Conservation (phyloP, 2,329 filamentous ascomycete genomes). For the Fusarium coicis region DNA sequence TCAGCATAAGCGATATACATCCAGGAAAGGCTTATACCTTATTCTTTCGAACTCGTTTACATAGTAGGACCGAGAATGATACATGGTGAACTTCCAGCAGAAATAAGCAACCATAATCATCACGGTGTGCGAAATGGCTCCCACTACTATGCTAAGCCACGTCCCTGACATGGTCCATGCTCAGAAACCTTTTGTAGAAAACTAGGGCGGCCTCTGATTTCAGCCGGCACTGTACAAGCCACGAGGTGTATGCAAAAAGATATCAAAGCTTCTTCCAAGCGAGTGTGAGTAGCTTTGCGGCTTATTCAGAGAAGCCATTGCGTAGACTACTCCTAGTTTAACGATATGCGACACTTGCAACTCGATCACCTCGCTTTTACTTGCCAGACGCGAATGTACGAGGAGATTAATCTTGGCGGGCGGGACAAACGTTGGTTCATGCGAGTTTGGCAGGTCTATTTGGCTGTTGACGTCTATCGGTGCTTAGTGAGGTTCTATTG, state of each 20-base stretch:
- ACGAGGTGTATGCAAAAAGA: background rate
- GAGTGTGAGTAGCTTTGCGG: background rate
- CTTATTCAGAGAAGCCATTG: slow-evolving; percentile 18
- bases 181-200: no score
- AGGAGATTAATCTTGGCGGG: background rate
- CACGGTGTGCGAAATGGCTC: no score
- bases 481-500: slow-evolving; percentile 43
- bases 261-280: slow-evolving; percentile 5
- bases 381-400: slow-evolving; percentile 14
- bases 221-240: no score
- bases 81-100: no score
- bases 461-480: slow-evolving; percentile 13
- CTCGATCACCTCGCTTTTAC: slow-evolving; percentile 4
- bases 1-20: no score
- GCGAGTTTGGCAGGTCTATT: background rate
- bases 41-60: no score
- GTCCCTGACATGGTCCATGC: no score
- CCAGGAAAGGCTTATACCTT: no score
- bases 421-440: slow-evolving; percentile 5
- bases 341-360: background rate
- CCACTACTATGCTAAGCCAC: no score
- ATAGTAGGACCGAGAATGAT: no score
- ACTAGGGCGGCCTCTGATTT: no score
- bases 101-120: no score
- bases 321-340: background rate